phyloP scores from a whole-genome alignment of 2,329 filamentous ascomycete species.

The Allantophomopsis lycopodina region DNA sequence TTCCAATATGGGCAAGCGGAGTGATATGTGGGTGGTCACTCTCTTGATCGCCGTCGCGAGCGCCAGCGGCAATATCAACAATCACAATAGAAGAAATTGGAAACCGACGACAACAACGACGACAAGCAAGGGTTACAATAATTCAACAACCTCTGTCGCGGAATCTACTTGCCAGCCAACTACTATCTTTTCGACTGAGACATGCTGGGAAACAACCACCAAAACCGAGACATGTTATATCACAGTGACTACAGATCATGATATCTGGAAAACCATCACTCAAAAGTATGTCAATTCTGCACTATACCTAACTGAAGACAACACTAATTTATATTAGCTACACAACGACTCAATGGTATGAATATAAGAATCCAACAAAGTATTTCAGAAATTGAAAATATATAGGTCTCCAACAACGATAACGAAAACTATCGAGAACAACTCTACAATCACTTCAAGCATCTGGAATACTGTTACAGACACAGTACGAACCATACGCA shows the following conservation, averaged over 20 bases:
- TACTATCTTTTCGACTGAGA: no score
- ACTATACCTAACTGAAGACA: neutral
- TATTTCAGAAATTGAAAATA: neutral
- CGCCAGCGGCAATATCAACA: no score
- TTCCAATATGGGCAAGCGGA: no score
- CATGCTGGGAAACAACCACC: slow-evolving; percentile 7
- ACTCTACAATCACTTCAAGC: neutral
- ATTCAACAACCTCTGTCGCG: no score
- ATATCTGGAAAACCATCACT: slow-evolving; percentile 3
- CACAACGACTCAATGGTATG: slow-evolving; percentile 1
- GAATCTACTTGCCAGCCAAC: no score
- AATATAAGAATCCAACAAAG: neutral
- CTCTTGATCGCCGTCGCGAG: no score
- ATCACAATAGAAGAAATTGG: neutral
- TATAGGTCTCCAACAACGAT: neutral
- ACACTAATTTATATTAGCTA: neutral
- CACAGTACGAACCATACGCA: no score
- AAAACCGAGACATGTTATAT: slow-evolving; percentile 1
- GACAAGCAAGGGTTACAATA: slow-evolving; percentile 2
- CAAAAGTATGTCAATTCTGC: neutral
- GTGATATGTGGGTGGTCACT: no score
- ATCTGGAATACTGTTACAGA: no score
- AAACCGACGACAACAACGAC: slow-evolving; percentile 11
- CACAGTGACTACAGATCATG: slow-evolving; percentile 1
- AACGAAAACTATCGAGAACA: neutral